A percentile compares a stretch with the other conserved stretches of the same genome.
Evolutionary conservation across 495 filamentous ascomycete species (phyloP).

Genomic region (Hypoxylon intermedium): DNA sequence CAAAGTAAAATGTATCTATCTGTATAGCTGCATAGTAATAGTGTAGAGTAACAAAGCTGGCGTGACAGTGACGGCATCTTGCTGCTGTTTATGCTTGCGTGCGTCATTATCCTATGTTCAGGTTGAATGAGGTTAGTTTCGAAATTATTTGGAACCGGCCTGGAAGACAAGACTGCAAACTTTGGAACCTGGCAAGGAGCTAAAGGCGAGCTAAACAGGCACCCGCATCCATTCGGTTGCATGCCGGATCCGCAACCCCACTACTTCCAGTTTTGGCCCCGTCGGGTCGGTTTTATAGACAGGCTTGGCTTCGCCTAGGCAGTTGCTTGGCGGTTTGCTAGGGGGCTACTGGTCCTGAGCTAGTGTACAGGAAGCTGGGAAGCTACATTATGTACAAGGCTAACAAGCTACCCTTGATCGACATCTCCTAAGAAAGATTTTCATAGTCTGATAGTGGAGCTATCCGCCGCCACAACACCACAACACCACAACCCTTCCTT

Average conservation of each 20-base stretch:
- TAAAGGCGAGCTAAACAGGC: conserved; percentile 15
- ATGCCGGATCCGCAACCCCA: conserved; percentile 33
- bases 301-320: not conserved
- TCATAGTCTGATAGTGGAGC: too few relatives aligned
- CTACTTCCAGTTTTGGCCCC: conserved; percentile 21
- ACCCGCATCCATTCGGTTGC: conserved; percentile 28
- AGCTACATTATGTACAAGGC: too few relatives aligned
- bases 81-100: not conserved
- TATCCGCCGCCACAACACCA: conserved; percentile 24
- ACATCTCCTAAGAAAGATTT: conserved; percentile 25
- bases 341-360: not conserved
- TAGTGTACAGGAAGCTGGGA: not conserved
- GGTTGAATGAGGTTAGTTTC: conserved; percentile 22
- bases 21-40: not conserved
- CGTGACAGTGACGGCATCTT: not conserved
- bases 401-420: conserved; percentile 27
- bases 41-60: not conserved
- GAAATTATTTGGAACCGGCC: conserved; percentile 25
- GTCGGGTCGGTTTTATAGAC: conserved; percentile 32
- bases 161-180: conserved; percentile 9
- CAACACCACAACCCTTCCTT: not conserved
- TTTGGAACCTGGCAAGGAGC: not conserved
- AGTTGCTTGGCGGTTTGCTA: conserved; percentile 25
- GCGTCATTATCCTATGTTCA: conserved; percentile 9
- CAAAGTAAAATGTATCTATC: too few relatives aligned